Evolutionary conservation across 2,329 filamentous ascomycete genomes (phyloP).

Genomic region (Diplodia corticola): DNA sequence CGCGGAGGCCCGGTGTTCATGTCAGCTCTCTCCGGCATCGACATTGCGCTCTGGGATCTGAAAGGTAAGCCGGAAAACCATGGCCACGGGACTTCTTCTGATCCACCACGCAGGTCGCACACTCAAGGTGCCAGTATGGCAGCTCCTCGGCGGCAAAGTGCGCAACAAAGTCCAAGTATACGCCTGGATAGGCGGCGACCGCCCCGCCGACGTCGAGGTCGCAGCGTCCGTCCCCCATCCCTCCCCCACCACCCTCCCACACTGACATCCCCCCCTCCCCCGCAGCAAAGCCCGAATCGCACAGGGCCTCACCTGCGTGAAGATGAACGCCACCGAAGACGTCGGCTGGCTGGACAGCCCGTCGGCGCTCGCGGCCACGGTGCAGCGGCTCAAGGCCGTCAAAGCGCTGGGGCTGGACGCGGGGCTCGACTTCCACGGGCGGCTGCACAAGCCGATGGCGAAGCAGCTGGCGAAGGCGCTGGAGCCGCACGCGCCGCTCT

Average conservation of each 20-base stretch:
- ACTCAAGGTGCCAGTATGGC: slow-evolving; percentile 13
- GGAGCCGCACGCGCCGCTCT: slow-evolving; percentile 68
- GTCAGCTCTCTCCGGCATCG: slow-evolving; percentile 19
- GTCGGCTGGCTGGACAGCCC: slow-evolving; percentile 75
- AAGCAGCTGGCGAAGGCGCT: slow-evolving; percentile 69
- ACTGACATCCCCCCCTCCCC: not conserved
- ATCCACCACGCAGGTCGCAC: not conserved
- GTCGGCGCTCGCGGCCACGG: slow-evolving; percentile 59
- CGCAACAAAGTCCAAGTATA: slow-evolving; percentile 16
- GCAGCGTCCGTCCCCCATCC: slow-evolving; percentile 56
- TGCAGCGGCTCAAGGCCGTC: slow-evolving; percentile 68
- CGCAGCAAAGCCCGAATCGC: slow-evolving; percentile 55
- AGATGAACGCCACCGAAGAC: slow-evolving; percentile 80
- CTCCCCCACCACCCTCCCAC: not conserved
- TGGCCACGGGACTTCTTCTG: not conserved
- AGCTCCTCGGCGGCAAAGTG: slow-evolving; percentile 14
- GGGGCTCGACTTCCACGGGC: slow-evolving; percentile 75
- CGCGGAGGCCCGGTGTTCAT: slow-evolving; percentile 50
- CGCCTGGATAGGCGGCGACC: slow-evolving; percentile 73
- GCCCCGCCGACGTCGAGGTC: slow-evolving; percentile 64
- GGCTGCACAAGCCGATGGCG: slow-evolving; percentile 75
- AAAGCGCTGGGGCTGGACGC: slow-evolving; percentile 70
- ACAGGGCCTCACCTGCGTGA: slow-evolving; percentile 67
- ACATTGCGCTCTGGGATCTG: slow-evolving; percentile 27
- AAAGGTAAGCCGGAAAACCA: slow-evolving; percentile 36